Percentiles rank a stretch among this genome's conserved stretches.
Conservation (phyloP, 1,139 yeast species). For the Nakaseomyces uthaithaninus region DNA sequence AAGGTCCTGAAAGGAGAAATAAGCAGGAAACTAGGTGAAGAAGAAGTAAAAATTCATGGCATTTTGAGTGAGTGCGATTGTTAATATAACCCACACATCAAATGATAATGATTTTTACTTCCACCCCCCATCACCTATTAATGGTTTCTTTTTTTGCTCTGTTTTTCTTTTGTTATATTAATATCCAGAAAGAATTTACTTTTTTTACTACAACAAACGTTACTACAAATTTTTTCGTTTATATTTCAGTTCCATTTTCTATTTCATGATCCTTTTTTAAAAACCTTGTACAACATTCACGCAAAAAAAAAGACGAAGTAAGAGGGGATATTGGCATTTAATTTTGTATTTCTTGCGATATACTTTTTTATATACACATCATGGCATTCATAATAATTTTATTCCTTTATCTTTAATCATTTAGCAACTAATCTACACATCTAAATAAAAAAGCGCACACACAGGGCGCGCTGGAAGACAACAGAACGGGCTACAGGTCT, state of each 20-base stretch:
- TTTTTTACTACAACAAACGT: too few species aligned
- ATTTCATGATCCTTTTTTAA: conserved; percentile 6
- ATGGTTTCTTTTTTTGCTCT: neutral
- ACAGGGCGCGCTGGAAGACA: too few species aligned
- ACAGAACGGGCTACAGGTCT: too few species aligned
- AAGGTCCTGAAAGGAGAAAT: neutral
- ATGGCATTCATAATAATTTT: conserved; percentile 6
- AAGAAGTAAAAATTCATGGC: neutral
- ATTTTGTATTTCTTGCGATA: conserved; percentile 2
- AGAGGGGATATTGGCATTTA: conserved; percentile 4
- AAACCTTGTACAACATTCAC: conserved; percentile 6
- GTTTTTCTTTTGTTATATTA: neutral
- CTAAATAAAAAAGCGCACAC: too few species aligned
- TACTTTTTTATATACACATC: conserved; percentile 4
- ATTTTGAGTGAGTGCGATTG: too few species aligned
- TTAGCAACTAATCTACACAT: neutral
- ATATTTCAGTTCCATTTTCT: conserved; percentile 4
- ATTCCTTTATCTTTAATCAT: conserved; percentile 3
- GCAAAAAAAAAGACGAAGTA: neutral
- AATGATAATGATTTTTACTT: too few species aligned
- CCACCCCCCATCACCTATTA: too few species aligned
- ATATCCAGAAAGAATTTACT: neutral
- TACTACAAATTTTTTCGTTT: neutral
- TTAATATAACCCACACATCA: too few species aligned
- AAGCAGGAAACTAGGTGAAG: neutral